Base-by-base conservation (phyloP, 768 basidiomycete species). In the Suillus weaverae region DNA sequence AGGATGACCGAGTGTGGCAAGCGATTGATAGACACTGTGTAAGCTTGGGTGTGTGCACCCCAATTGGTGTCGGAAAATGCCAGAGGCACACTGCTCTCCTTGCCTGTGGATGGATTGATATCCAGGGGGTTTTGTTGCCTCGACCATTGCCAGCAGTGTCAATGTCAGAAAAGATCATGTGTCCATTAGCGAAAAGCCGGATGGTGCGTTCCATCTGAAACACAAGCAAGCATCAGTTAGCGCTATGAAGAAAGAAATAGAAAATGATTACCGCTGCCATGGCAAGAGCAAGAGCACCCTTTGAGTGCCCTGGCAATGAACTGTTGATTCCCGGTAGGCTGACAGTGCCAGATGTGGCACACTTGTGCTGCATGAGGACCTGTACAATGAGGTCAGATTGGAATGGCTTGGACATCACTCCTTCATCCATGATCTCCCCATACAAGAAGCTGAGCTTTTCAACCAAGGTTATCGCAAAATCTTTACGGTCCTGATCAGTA, bases 321-420 rank as follows among this genome's bases (percentile, higher is more conserved):
- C 16, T 11, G 8, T 39, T 60, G 0, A 11, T 41, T 26, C 33
- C 10, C 9, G 2, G 5, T 10, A 60, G 4, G 13, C 14, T 43
- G 14, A 39, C n/a, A 16, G 38, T 2, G 0, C 32, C 18, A 26
- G 11, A 26, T 5, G 7, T 18, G 18, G 61, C 16, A n/a, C 7
- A 18, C 32, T 53, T 62, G 35, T 62, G 61, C 32, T 53, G 48
- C 11, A 48, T 20, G 20, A 61, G 60, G 35, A 61, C 41, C 33
- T 61, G 60, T n/a, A 61, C 11, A 20, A 61, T 46, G 10, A 53
- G 44, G 11, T 62, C 48, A 32, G 48, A 62, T 4, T 62, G 14
- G 36, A 30, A 62, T 16, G 61, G 46, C 4, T 33, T 16, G 16
- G 26, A 33, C 16, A 22, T 33, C 18, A 2, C 14, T 55, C 44